Evolutionary conservation across 257 asterid species (phyloP).

Genomic region (Solanum paucissectum): DNA sequence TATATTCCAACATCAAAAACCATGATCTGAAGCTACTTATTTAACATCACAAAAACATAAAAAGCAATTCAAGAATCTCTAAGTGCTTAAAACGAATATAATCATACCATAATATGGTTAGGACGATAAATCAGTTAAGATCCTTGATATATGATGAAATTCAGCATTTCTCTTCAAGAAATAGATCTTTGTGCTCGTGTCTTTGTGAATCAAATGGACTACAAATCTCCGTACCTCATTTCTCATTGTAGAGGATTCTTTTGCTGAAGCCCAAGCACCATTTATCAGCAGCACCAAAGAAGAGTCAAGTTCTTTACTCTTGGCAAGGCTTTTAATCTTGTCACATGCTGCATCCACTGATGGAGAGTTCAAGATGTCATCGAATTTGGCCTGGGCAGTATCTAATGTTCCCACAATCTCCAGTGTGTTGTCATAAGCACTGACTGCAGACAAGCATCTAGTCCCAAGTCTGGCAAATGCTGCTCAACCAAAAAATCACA

Average conservation of each 20-base stretch:
- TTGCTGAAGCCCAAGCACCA: constrained; percentile 89
- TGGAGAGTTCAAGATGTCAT: constrained; percentile 69
- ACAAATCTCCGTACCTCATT: constrained; percentile 50
- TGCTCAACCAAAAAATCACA: constrained; percentile 27
- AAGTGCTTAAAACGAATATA: background rate
- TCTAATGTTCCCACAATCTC: constrained; percentile 80
- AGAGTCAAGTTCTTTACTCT: constrained; percentile 81
- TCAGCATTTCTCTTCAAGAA: background rate
- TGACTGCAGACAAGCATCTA: constrained; percentile 82
- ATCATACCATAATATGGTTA: background rate
- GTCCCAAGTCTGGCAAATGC: constrained; percentile 81
- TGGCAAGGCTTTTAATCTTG: constrained; percentile 77
- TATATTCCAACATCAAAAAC: background rate
- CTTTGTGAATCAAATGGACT: background rate
- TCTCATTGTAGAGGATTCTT: constrained; percentile 70
- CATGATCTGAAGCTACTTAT: background rate
- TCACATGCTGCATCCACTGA: constrained; percentile 36
- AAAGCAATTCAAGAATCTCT: background rate
- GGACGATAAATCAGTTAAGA: background rate
- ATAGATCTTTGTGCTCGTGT: background rate
- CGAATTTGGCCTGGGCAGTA: constrained; percentile 80
- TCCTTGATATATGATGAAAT: background rate
- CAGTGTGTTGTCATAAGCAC: constrained; percentile 85
- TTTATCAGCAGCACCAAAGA: constrained; percentile 80
- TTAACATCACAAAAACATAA: background rate